phyloP scores from a whole-genome alignment of 371 early-diverging fungal genomes.

The Apophysomyces variabilis region DNA sequence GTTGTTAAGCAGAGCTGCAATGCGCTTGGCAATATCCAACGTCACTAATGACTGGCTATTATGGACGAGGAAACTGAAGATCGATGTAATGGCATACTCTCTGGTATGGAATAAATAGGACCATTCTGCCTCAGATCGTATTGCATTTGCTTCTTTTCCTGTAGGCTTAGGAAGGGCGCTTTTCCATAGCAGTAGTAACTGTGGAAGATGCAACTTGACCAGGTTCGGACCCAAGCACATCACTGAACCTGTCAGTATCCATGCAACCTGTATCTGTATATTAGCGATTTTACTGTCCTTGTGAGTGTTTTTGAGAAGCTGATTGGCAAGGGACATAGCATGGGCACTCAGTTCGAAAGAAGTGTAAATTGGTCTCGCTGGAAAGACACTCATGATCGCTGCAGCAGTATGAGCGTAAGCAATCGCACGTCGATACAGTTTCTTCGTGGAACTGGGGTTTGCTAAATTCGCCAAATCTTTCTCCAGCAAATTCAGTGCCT shows the following conservation, averaged over 20 bases:
- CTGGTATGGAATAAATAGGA: slow-evolving; percentile 66
- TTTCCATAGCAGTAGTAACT: slow-evolving; percentile 76
- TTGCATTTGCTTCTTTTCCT: slow-evolving; percentile 59
- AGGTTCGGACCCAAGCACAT: slow-evolving; percentile 85
- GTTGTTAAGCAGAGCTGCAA: slow-evolving; percentile 81
- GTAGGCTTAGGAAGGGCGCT: slow-evolving; percentile 68
- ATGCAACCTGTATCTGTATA: slow-evolving; percentile 78
- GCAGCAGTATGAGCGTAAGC: slow-evolving; percentile 73
- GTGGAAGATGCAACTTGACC: slow-evolving; percentile 81
- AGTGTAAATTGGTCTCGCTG: slow-evolving; percentile 70
- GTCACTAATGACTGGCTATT: slow-evolving; percentile 71
- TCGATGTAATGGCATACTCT: slow-evolving; percentile 73
- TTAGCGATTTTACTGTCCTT: slow-evolving; percentile 62
- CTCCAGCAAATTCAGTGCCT: slow-evolving; percentile 62
- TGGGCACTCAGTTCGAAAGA: slow-evolving; percentile 78
- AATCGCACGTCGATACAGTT: slow-evolving; percentile 59
- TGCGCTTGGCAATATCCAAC: slow-evolving; percentile 80
- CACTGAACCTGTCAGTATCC: slow-evolving; percentile 79
- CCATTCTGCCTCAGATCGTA: slow-evolving; percentile 73
- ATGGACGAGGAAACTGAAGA: slow-evolving; percentile 75
- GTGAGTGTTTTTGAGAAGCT: slow-evolving; percentile 68
- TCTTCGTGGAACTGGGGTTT: slow-evolving; percentile 47
- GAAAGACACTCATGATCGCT: slow-evolving; percentile 75
- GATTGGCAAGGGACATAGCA: slow-evolving; percentile 77
- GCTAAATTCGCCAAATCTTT: slow-evolving; percentile 57